Conservation (phyloP, 306 rosid species). For the Dalbergia cultrata region DNA sequence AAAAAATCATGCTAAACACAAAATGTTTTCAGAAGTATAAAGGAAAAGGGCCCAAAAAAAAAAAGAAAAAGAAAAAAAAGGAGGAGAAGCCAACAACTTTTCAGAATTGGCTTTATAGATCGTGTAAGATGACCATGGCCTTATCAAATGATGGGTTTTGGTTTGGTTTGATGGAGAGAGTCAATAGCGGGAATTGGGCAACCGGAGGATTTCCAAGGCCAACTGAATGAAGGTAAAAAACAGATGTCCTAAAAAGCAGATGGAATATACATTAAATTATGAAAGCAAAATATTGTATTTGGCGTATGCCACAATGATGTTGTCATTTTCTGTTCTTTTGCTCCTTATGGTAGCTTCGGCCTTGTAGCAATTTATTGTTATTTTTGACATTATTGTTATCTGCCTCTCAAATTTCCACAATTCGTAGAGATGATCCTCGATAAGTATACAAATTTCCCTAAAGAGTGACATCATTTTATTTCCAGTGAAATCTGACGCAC, state of each 20-base stretch:
- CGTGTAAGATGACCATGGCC: neutral
- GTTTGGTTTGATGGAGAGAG: neutral
- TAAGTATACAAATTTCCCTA: neutral
- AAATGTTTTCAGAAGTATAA: neutral
- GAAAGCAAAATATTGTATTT: slow-evolving; percentile 12
- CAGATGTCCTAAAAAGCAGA: neutral
- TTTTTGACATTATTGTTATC: neutral
- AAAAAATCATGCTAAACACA: neutral
- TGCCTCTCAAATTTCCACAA: neutral
- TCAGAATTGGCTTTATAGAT: slow-evolving; percentile 28
- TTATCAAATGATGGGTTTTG: slow-evolving; percentile 15
- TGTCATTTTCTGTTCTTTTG: slow-evolving; percentile 9
- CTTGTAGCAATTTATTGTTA: neutral
- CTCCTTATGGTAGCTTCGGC: neutral
- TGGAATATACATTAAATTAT: neutral
- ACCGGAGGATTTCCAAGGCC: neutral
- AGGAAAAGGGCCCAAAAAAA: neutral
- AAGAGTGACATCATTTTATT: neutral
- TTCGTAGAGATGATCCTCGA: neutral
- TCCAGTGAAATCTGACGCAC: neutral
- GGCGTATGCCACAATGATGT: neutral
- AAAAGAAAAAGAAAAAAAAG: neutral
- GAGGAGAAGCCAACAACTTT: neutral
- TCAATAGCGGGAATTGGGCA: neutral
- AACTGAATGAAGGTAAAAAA: neutral